Percentiles rank a stretch among this genome's conserved stretches.
phyloP scores from a whole-genome alignment of 805 yeast genomes.

The Priceomyces fermenticarens region DNA sequence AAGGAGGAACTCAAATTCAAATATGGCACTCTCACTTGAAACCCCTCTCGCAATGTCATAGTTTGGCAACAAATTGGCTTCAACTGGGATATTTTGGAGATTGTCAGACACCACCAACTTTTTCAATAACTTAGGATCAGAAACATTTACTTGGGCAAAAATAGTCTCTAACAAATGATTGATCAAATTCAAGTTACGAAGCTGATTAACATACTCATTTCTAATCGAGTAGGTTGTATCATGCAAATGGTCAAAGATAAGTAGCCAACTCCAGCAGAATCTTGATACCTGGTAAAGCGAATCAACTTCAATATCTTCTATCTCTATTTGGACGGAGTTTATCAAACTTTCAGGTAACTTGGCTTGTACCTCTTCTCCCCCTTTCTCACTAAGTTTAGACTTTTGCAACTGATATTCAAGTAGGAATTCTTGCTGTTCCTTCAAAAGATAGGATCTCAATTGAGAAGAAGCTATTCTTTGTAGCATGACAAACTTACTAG shows the following conservation, averaged over 20 bases:
- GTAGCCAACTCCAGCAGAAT: conserved; percentile 67
- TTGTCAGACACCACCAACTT: conserved; percentile 8
- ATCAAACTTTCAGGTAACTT: conserved; percentile 43
- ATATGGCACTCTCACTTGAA: conserved; percentile 13
- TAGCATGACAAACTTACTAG: conserved; percentile 17
- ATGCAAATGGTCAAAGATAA: conserved; percentile 59
- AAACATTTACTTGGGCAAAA: conserved; percentile 50
- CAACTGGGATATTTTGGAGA: conserved; percentile 5
- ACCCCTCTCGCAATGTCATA: conserved; percentile 20
- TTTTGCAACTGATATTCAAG: conserved; percentile 58
- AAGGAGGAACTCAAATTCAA: conserved; percentile 38
- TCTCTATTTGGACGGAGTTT: conserved; percentile 26
- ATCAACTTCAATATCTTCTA: conserved; percentile 18
- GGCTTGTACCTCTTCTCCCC: conserved; percentile 15
- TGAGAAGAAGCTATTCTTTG: conserved; percentile 44
- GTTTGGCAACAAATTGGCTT: conserved; percentile 15
- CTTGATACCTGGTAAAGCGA: conserved; percentile 20
- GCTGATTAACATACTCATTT: conserved; percentile 54
- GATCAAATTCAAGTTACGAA: conserved; percentile 46
- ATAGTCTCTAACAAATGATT: conserved; percentile 50
- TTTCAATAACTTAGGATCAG: conserved; percentile 19
- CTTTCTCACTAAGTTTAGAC: conserved; percentile 22
- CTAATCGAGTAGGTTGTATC: conserved; percentile 65
- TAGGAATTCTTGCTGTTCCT: conserved; percentile 55
- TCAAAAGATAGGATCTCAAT: conserved; percentile 39